Percentiles rank a stretch among this genome's conserved stretches.
Conservation (phyloP, 108 stramenopile species). For the Cyclotella sp. region DNA sequence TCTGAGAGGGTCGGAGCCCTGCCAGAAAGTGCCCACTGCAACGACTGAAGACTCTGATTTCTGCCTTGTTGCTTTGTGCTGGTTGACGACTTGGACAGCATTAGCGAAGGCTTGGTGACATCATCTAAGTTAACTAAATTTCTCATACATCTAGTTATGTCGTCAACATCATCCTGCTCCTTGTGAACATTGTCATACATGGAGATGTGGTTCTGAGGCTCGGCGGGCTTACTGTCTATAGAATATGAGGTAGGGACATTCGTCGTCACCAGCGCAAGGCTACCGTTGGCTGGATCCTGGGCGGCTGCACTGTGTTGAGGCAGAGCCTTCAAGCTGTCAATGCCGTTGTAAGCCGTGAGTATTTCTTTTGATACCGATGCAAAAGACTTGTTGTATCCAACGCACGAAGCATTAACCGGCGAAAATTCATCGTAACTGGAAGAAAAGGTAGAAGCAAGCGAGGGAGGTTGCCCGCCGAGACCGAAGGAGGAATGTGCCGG, state of each 20-base stretch:
- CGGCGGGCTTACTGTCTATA: not conserved
- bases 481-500: not conserved
- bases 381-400: conserved; percentile 18
- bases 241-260: conserved; percentile 11
- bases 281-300: not conserved
- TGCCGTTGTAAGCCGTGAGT: conserved; percentile 23
- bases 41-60: conserved; percentile 8
- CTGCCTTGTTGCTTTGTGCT: not conserved
- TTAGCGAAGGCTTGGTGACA: conserved; percentile 18
- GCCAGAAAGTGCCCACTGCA: conserved; percentile 28
- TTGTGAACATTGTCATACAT: not conserved
- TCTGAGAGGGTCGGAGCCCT: conserved; percentile 47
- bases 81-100: conserved; percentile 1
- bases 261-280: conserved; percentile 27
- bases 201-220: not conserved
- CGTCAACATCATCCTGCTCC: conserved; percentile 31
- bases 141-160: conserved; percentile 39
- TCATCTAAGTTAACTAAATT: conserved; percentile 53
- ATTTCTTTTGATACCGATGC: conserved; percentile 35
- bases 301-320: not conserved
- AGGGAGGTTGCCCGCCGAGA: not conserved
- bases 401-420: conserved; percentile 7
- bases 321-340: not conserved
- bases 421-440: conserved; percentile 46
- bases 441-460: not conserved